Conservation (phyloP, 1,284 basidiomycete genomes). For the Irpex sp. region DNA sequence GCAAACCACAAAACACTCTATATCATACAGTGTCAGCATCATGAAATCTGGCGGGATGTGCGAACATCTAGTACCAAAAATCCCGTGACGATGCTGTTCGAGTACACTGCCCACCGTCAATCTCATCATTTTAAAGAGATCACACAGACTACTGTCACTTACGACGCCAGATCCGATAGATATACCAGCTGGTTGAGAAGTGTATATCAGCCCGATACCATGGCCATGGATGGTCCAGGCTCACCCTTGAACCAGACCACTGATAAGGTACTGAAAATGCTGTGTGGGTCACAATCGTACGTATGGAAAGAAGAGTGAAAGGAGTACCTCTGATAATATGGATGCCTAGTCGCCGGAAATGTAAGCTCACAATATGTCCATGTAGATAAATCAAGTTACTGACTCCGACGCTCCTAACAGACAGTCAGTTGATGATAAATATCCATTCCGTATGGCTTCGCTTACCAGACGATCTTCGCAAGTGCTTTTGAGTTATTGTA, state of each 20-base stretch:
- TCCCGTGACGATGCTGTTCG: not conserved
- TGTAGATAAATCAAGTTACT: not conserved
- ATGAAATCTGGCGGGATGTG: not conserved
- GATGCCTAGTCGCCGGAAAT: not conserved
- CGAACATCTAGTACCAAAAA: not conserved
- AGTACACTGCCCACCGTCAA: not conserved
- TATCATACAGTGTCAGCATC: not conserved
- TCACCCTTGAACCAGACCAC: conserved; percentile 3
- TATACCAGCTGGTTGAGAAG: not conserved
- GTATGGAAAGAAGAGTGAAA: not conserved
- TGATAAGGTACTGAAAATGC: not conserved
- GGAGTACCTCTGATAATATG: not conserved
- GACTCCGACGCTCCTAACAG: not conserved
- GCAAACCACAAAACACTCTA: not conserved
- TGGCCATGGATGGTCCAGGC: not conserved
- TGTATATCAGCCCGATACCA: not conserved
- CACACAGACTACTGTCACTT: not conserved
- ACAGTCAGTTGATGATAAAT: not conserved
- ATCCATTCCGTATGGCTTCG: not conserved
- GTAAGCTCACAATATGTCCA: not conserved
- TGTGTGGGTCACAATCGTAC: not conserved
- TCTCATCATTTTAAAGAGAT: not conserved
- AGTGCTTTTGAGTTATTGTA: not conserved
- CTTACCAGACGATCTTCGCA: not conserved
- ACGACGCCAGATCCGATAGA: not conserved